Conservation (phyloP, 148 eudicot species). For the Limonium bicolor region DNA sequence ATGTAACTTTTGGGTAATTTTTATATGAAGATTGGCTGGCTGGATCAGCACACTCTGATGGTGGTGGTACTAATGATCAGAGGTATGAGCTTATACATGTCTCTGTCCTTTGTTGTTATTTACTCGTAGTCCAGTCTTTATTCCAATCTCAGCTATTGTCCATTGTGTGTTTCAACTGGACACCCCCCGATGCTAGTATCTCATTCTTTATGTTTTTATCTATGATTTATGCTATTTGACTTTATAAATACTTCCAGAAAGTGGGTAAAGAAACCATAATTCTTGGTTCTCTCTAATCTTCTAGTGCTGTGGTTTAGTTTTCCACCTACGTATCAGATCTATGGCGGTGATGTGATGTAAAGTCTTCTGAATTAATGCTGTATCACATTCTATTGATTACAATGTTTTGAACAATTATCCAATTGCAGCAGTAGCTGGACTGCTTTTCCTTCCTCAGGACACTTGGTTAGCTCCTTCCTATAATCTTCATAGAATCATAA, state of each 20-base stretch:
- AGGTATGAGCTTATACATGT: constrained; percentile 19
- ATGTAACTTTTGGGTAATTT: too few species aligned
- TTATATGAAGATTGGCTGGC: constrained; percentile 59
- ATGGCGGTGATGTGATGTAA: background rate
- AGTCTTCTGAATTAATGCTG: background rate
- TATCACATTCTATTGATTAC: background rate
- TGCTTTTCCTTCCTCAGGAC: constrained; percentile 38
- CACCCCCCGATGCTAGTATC: too few species aligned
- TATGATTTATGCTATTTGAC: background rate
- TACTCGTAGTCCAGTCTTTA: background rate
- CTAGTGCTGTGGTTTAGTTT: background rate
- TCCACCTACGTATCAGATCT: background rate
- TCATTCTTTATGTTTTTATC: background rate
- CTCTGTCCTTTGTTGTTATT: background rate
- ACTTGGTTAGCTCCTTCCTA: constrained; percentile 30
- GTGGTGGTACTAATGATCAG: constrained; percentile 33
- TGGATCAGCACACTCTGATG: constrained; percentile 37
- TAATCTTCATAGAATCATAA: background rate
- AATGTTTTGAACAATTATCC: background rate
- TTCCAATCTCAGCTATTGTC: background rate
- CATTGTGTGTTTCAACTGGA: background rate
- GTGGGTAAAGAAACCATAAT: too few species aligned
- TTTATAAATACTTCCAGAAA: background rate
- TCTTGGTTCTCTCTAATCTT: background rate
- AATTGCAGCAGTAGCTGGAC: constrained; percentile 63